Evolutionary conservation across 2,329 filamentous ascomycete species (phyloP).

Genomic region (Penicillium verrucosum): DNA sequence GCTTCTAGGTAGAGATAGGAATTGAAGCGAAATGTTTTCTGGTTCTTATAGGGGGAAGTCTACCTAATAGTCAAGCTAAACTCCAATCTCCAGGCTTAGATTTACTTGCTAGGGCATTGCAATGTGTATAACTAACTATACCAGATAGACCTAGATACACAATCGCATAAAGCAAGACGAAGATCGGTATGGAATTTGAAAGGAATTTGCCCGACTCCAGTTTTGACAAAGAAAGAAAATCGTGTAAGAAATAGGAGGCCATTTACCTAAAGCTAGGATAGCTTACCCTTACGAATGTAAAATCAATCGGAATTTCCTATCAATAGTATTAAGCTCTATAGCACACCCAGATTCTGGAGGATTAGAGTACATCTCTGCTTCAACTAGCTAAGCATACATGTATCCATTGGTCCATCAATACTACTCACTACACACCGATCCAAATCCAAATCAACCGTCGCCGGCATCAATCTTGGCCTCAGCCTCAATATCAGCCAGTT

Average conservation of each 20-base stretch:
- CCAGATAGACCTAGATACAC: background rate
- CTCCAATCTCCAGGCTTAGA: no score
- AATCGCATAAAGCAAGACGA: background rate
- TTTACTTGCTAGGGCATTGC: background rate
- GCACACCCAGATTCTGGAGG: background rate
- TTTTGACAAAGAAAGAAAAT: background rate
- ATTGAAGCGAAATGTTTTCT: background rate
- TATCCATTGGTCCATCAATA: background rate
- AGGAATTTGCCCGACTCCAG: background rate
- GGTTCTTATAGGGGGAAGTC: background rate
- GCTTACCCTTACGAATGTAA: background rate
- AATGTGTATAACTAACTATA: no score
- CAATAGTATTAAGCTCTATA: no score
- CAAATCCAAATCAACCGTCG: background rate
- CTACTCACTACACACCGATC: background rate
- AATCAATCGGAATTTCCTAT: background rate
- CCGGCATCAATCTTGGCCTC: conserved; percentile 25
- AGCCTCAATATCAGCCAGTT: conserved; percentile 36
- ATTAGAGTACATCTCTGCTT: background rate
- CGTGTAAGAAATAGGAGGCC: background rate
- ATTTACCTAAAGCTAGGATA: background rate
- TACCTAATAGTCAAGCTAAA: no score
- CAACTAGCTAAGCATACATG: background rate
- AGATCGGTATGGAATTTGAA: background rate
- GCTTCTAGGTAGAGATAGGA: no score